A percentile compares a stretch with the other conserved stretches of the same genome.
phyloP scores from a whole-genome alignment of 805 yeast species.

The Suhomyces pyralidae region DNA sequence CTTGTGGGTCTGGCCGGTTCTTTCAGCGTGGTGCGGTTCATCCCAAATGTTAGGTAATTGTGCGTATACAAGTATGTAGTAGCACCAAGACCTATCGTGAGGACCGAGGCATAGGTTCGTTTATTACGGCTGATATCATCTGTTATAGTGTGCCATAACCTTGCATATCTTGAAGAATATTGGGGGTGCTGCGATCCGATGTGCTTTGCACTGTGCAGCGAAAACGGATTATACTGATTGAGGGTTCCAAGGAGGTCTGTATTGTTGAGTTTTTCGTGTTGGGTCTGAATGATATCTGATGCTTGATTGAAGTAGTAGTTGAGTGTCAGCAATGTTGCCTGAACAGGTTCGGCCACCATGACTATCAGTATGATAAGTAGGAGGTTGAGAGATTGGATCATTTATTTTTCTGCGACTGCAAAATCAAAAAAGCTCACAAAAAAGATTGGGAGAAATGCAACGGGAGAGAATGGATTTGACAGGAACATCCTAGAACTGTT shows the following conservation, averaged over 20 bases:
- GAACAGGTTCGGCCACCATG: conserved; percentile 48
- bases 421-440: background rate
- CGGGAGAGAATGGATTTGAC: too few relatives aligned
- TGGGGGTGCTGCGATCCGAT: background rate
- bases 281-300: conserved; percentile 19
- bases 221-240: conserved; percentile 11
- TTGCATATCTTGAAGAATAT: background rate
- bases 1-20: conserved; percentile 29
- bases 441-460: too few relatives aligned
- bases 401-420: background rate
- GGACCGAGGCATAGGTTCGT: conserved; percentile 8
- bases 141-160: background rate
- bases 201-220: background rate
- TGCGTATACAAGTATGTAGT: conserved; percentile 10
- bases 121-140: background rate
- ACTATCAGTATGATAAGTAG: background rate
- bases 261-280: conserved; percentile 19
- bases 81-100: conserved; percentile 27
- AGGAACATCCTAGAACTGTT: too few relatives aligned
- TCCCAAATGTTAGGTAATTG: background rate
- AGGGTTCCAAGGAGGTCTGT: conserved; percentile 11
- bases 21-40: background rate
- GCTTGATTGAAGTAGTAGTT: conserved; percentile 19
- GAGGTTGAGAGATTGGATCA: background rate
- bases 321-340: conserved; percentile 32